phyloP scores from a whole-genome alignment of 116 monocot genomes.

The Iris pallida region DNA sequence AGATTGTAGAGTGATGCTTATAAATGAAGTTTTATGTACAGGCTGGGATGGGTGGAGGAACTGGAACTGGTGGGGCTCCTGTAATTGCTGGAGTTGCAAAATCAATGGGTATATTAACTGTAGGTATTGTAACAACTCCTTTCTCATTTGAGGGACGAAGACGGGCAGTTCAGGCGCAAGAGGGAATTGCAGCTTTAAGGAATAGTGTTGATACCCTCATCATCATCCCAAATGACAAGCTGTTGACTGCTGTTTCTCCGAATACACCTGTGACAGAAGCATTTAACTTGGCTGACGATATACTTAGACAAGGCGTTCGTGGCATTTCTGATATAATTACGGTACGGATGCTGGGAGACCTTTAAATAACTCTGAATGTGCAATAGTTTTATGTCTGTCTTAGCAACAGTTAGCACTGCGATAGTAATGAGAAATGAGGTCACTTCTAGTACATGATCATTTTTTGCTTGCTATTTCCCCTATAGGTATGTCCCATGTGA shows the following conservation, averaged over 20 bases:
- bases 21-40: conserved; percentile 9
- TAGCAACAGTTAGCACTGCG: too few species aligned
- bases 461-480: too few species aligned
- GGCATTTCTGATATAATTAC: conserved; percentile 63
- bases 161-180: conserved; percentile 48
- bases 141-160: conserved; percentile 50
- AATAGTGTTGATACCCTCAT: conserved; percentile 55
- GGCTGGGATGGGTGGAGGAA: conserved; percentile 65
- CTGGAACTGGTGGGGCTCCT: conserved; percentile 61
- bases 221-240: conserved; percentile 63
- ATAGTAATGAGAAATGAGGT: too few species aligned
- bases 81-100: conserved; percentile 50
- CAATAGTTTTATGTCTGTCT: too few species aligned
- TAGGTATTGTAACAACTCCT: conserved; percentile 59
- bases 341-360: conserved; percentile 11
- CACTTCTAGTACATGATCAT: too few species aligned
- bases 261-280: conserved; percentile 62
- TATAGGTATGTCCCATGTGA: too few species aligned
- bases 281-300: conserved; percentile 61
- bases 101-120: conserved; percentile 48
- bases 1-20: too few species aligned
- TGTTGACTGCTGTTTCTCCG: conserved; percentile 47
- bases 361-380: too few species aligned
- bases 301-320: conserved; percentile 50
- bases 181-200: conserved; percentile 51